A percentile compares a stretch with the other conserved stretches of the same genome.
phyloP scores from a whole-genome alignment of 2,329 filamentous ascomycete species.

The Aspergillus sp. region DNA sequence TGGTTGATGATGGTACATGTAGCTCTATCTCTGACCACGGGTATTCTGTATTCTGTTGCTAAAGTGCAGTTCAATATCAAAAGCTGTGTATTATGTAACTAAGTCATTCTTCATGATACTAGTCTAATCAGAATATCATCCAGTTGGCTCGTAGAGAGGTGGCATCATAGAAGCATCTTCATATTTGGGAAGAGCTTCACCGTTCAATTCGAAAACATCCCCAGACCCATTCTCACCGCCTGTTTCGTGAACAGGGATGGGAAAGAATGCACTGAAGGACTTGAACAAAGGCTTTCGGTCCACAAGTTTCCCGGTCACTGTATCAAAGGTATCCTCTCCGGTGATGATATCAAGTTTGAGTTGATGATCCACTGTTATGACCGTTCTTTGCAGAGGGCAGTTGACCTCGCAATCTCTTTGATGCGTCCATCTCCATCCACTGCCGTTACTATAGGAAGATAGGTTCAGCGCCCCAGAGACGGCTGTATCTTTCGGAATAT shows the following conservation, averaged over 20 bases:
- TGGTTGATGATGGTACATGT: too few species aligned
- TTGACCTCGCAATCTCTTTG: background rate
- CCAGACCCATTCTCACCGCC: background rate
- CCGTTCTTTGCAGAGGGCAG: background rate
- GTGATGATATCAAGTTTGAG: conserved; percentile 8
- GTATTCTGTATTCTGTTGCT: too few species aligned
- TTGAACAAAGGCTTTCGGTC: conserved; percentile 6
- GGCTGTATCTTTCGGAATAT: background rate
- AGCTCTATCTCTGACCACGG: too few species aligned
- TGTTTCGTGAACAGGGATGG: conserved; percentile 1
- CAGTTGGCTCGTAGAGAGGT: background rate
- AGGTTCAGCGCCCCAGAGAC: background rate
- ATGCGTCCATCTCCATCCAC: background rate
- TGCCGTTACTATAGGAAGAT: background rate
- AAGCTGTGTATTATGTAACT: too few species aligned
- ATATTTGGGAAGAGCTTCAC: background rate
- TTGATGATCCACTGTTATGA: conserved; percentile 3
- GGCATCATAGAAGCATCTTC: background rate
- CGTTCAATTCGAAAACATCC: background rate
- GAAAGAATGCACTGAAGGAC: conserved; percentile 6
- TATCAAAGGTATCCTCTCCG: conserved; percentile 8
- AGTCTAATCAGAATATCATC: background rate
- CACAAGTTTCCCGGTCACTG: conserved; percentile 3
- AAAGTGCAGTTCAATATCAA: too few species aligned
- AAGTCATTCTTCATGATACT: too few species aligned